phyloP scores from a whole-genome alignment of 441 rosid species.

The Lepidium campestre region DNA sequence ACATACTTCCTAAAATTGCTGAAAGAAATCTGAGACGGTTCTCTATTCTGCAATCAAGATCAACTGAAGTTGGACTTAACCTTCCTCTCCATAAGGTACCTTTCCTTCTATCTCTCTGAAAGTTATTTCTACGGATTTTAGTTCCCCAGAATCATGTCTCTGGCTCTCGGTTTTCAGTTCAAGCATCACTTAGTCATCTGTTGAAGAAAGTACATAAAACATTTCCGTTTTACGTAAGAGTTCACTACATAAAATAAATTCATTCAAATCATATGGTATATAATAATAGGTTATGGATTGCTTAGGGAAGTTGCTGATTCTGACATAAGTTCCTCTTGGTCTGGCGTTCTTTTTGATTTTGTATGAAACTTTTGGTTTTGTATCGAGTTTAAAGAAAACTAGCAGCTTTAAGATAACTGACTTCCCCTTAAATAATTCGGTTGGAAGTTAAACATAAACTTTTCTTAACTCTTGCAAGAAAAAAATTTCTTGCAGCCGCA shows the following conservation, averaged over 20 bases:
- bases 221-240: not conserved
- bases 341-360: not conserved
- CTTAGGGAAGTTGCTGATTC: not conserved
- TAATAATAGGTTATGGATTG: not conserved
- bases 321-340: not conserved
- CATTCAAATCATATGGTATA: not conserved
- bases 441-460: not conserved
- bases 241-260: not conserved
- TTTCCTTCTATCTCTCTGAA: not conserved
- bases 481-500: slow-evolving; percentile 27
- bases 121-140: slow-evolving; percentile 1
- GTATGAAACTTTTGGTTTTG: not conserved
- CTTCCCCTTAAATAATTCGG: not conserved
- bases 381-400: not conserved
- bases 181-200: not conserved
- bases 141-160: not conserved
- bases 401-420: not conserved
- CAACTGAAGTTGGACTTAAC: slow-evolving; percentile 41
- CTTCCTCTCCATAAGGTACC: slow-evolving; percentile 48
- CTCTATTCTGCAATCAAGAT: slow-evolving; percentile 50
- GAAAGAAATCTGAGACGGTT: slow-evolving; percentile 76
- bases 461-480: not conserved
- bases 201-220: not conserved
- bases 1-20: slow-evolving; percentile 86
- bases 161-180: not conserved